Evolutionary conservation across 176 grass and related monocot species (phyloP).

Genomic region (Microstegium vimineum): DNA sequence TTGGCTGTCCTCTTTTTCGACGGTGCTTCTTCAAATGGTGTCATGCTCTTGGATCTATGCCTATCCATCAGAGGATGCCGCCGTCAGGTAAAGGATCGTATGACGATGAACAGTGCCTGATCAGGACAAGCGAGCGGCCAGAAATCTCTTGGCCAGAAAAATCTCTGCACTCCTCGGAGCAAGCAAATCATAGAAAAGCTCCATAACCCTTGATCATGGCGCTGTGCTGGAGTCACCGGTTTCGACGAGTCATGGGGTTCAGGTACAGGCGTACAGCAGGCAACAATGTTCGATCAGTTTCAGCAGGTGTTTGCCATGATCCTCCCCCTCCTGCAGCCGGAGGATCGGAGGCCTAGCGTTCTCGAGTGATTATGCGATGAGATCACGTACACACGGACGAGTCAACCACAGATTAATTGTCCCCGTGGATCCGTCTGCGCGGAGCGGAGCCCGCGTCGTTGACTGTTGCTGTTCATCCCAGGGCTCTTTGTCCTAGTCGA

Average conservation of each 20-base stretch:
- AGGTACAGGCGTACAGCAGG: too few relatives aligned
- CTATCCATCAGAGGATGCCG: background rate
- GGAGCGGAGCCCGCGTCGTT: background rate
- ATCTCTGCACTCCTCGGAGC: background rate
- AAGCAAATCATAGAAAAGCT: background rate
- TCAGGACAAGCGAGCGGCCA: conserved; percentile 18
- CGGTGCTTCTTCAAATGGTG: background rate
- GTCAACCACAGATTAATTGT: background rate
- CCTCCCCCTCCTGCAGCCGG: background rate
- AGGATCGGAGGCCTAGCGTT: background rate
- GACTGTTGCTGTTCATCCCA: conserved; percentile 10
- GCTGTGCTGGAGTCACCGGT: background rate
- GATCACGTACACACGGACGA: background rate
- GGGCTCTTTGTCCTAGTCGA: conserved; percentile 25
- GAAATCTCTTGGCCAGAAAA: background rate
- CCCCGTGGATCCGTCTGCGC: background rate
- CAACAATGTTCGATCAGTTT: too few relatives aligned
- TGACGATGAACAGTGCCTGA: conserved; percentile 16
- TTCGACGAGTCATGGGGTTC: background rate
- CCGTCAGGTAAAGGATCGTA: conserved; percentile 26
- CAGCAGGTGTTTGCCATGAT: too few relatives aligned
- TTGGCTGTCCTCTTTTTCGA: too few relatives aligned
- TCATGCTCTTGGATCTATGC: background rate
- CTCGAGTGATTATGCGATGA: background rate
- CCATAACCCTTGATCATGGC: background rate